Evolutionary conservation across 768 basidiomycete genomes (phyloP).

Genomic region (Royoungia palumana): DNA sequence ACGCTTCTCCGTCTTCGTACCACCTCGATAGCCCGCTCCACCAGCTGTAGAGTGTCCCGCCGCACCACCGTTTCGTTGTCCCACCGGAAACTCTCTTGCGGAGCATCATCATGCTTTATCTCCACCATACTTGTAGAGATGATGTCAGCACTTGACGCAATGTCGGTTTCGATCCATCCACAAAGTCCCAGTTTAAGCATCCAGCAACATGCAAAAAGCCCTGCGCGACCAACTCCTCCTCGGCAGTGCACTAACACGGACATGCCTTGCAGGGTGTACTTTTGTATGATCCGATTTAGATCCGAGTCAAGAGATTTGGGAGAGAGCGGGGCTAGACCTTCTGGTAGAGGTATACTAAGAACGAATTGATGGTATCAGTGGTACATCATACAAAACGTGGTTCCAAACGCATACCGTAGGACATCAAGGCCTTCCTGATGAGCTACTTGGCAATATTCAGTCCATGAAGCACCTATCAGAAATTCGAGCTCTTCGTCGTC

Average conservation of each 20-base stretch:
- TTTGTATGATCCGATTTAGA: constrained; percentile 59
- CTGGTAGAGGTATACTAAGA: constrained; percentile 79
- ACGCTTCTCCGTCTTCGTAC: constrained; percentile 73
- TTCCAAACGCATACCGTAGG: constrained; percentile 51
- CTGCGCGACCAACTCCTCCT: constrained; percentile 92
- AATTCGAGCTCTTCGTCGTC: constrained; percentile 82
- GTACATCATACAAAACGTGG: not conserved
- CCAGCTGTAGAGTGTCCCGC: constrained; percentile 56
- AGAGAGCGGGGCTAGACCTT: constrained; percentile 76
- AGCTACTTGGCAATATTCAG: constrained; percentile 65
- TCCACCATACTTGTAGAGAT: constrained; percentile 10
- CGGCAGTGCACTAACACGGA: constrained; percentile 86
- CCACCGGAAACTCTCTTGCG: constrained; percentile 11
- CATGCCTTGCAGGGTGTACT: constrained; percentile 70
- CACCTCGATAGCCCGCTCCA: constrained; percentile 69
- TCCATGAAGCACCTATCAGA: constrained; percentile 79
- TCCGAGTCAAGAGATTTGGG: constrained; percentile 60
- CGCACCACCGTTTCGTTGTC: constrained; percentile 28
- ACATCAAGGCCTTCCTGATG: constrained; percentile 69
- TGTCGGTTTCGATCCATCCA: constrained; percentile 50
- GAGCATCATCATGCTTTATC: not conserved
- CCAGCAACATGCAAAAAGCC: constrained; percentile 91
- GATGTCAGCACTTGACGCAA: not conserved
- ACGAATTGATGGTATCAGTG: not conserved
- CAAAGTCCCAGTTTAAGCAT: constrained; percentile 88